Conservation (phyloP, 2,329 filamentous ascomycete species). For the Cladophialophora bantiana region DNA sequence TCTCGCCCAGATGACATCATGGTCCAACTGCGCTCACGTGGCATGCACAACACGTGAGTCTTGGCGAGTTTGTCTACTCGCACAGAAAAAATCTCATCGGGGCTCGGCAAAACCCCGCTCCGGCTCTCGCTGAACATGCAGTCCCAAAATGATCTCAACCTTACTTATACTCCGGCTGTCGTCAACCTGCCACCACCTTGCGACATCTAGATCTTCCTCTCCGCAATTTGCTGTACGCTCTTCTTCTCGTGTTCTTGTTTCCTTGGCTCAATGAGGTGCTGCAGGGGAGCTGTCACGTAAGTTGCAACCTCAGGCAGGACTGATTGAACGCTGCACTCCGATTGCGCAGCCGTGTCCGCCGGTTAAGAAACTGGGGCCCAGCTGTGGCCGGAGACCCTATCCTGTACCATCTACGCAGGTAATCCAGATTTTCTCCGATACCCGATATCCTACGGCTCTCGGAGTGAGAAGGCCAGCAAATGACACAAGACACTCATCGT, state of each 20-base stretch:
- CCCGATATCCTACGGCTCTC: slow-evolving; percentile 21
- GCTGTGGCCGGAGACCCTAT: slow-evolving; percentile 8
- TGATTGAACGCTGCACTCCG: slow-evolving; percentile 1
- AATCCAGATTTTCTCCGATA: slow-evolving; percentile 23
- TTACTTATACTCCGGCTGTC: slow-evolving; percentile 2
- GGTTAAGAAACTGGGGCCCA: slow-evolving; percentile 14
- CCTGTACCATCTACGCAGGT: slow-evolving; percentile 1
- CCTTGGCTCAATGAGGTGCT: slow-evolving; percentile 22
- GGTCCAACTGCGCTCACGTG: background rate
- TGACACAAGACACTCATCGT: slow-evolving; percentile 8
- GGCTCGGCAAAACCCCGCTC: slow-evolving; percentile 2
- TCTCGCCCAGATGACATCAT: slow-evolving; percentile 1
- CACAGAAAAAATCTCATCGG: background rate
- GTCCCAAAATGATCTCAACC: background rate
- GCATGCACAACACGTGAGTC: background rate
- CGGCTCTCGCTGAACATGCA: slow-evolving; percentile 3
- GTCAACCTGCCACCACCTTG: slow-evolving; percentile 13
- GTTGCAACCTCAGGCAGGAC: slow-evolving; percentile 1
- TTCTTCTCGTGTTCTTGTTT: background rate
- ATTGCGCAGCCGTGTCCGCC: slow-evolving; percentile 5
- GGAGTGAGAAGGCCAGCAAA: slow-evolving; percentile 23
- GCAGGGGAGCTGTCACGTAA: slow-evolving; percentile 15
- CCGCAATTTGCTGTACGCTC: background rate
- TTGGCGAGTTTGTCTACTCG: background rate
- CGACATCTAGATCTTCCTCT: background rate